Evolutionary conservation across 768 basidiomycete species (phyloP), one percentile per base, ranked within the genome.

Genomic region (Mycena crocata): DNA sequence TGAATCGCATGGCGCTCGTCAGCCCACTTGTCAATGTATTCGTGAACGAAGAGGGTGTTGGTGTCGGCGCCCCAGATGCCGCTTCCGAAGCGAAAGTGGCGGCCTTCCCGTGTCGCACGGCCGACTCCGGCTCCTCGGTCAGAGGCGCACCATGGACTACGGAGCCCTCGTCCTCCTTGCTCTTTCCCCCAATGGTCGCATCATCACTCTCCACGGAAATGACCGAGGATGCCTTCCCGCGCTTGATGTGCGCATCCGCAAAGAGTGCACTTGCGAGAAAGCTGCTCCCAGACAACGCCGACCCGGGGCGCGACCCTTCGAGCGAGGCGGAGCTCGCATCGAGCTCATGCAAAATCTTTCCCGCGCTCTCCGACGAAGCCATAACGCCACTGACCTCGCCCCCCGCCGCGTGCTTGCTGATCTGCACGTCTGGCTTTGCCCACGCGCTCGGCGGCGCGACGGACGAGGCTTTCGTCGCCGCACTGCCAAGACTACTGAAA

Each of bases 401-500:
- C 49, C 79, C 87, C 1, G 81, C 89, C 14, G 81, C 82, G 52
- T 87, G 76, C 68, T 74, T 83, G 42, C 75, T 89, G 15, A 91
- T 68, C 54, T 85, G 82, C 9, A 89, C 87, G 42, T 88, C 86
- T 12, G 90, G 85, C 71, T 87, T 88, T 1, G 88, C 82, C 79
- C 85, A 85, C 1, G 84, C 86, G 5, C 82, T 81, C 5, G 82
- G 81, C 10, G 82, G 83, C 8, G 72, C 71, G 10, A 68, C 71
- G 12, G 63, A 64, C 8, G 71, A 57, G 12, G 71, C 62, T 23
- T 64, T 62, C 30, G 58, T 70, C 28, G 68, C 70, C 35, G 68
- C 48, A 54, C 71, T 76, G 8, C 71, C 70, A 48, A 76, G 61
- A 62, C 61, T 69, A 30, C 48, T 71, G 42, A 67, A 67, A 12